Percentiles rank a stretch among this genome's conserved stretches.
Conservation (phyloP, 148 eudicot genomes). For the Rhododendron ferrugineum region DNA sequence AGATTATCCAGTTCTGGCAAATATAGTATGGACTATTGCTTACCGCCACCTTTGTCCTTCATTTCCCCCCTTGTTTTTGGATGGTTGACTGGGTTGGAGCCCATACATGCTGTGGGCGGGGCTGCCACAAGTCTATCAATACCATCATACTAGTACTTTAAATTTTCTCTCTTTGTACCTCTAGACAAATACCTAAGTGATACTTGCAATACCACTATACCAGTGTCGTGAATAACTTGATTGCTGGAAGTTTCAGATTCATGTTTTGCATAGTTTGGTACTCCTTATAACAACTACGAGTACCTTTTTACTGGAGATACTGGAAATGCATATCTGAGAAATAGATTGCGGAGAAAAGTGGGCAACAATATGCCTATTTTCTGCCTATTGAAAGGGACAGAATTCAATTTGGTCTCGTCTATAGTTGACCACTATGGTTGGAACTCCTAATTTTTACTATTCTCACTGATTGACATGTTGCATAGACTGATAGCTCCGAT, state of each 20-base stretch:
- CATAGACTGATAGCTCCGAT: neutral
- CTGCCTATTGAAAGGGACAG: neutral
- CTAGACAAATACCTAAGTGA: neutral
- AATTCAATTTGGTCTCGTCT: neutral
- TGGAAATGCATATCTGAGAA: neutral
- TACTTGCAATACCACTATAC: neutral
- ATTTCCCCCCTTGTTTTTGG: neutral
- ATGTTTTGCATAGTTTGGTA: conserved; percentile 3
- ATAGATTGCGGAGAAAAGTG: neutral
- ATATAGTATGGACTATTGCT: neutral
- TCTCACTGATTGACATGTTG: neutral
- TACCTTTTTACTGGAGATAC: neutral
- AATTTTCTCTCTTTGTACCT: neutral
- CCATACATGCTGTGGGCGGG: neutral
- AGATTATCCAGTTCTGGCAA: neutral
- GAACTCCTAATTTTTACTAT: neutral
- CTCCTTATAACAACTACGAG: neutral
- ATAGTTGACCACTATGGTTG: neutral
- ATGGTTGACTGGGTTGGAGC: neutral
- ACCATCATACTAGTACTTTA: neutral
- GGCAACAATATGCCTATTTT: neutral
- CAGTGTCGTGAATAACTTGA: neutral
- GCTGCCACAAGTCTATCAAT: neutral
- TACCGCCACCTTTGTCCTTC: neutral
- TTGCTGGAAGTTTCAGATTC: neutral